phyloP scores from a whole-genome alignment of 371 early-diverging fungal species.

The Actinomortierella wolfii region DNA sequence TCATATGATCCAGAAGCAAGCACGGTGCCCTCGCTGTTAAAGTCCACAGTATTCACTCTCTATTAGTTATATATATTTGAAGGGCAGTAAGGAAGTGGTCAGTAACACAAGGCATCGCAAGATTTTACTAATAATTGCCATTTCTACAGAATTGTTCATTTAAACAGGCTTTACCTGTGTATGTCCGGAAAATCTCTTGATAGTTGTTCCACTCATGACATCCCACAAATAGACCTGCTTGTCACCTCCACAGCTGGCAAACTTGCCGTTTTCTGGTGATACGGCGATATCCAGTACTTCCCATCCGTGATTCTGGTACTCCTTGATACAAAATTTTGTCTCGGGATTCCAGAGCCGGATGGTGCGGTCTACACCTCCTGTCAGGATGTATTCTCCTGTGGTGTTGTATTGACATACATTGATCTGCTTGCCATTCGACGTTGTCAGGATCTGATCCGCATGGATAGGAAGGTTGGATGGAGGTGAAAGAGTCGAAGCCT shows the following conservation, averaged over 20 bases:
- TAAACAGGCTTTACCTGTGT: slow-evolving; percentile 58
- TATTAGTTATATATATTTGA: slow-evolving; percentile 14
- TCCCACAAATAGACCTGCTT: slow-evolving; percentile 87
- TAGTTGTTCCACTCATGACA: slow-evolving; percentile 72
- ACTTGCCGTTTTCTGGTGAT: slow-evolving; percentile 78
- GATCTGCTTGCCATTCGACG: slow-evolving; percentile 46
- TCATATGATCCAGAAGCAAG: slow-evolving; percentile 90
- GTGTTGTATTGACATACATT: slow-evolving; percentile 70
- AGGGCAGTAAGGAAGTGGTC: background rate
- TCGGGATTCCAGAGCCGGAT: slow-evolving; percentile 84
- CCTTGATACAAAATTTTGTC: slow-evolving; percentile 71
- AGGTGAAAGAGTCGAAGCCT: background rate
- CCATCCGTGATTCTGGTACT: slow-evolving; percentile 87
- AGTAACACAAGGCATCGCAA: background rate
- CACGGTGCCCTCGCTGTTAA: slow-evolving; percentile 80
- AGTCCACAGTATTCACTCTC: slow-evolving; percentile 83
- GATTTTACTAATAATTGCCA: background rate
- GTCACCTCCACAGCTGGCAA: slow-evolving; percentile 88
- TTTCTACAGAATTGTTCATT: background rate
- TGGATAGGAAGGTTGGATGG: slow-evolving; percentile 17
- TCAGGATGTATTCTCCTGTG: slow-evolving; percentile 74
- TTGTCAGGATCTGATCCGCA: slow-evolving; percentile 27
- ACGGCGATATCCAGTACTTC: slow-evolving; percentile 82
- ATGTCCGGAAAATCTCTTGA: slow-evolving; percentile 83
- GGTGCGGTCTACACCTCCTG: slow-evolving; percentile 80